Conservation (phyloP, 805 yeast genomes). For the Priceomyces haplophilus region DNA sequence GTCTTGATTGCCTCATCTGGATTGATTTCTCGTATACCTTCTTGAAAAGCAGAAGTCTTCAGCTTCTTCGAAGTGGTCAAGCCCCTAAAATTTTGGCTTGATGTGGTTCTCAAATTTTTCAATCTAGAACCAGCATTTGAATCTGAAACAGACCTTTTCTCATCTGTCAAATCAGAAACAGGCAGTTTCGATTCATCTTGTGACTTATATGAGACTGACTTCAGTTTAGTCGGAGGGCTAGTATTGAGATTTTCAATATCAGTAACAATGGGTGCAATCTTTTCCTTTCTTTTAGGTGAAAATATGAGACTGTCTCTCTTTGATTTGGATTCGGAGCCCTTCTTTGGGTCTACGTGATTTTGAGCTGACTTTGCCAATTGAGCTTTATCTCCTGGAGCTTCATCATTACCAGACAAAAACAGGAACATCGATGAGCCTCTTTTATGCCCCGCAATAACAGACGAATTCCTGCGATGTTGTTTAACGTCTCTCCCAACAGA, state of each 20-base stretch:
- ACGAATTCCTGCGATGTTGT: slow-evolving; percentile 24
- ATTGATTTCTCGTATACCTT: slow-evolving; percentile 75
- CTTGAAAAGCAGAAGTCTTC: slow-evolving; percentile 77
- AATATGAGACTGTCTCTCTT: slow-evolving; percentile 14
- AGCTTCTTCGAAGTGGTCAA: slow-evolving; percentile 52
- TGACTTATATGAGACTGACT: slow-evolving; percentile 18
- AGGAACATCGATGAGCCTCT: slow-evolving; percentile 62
- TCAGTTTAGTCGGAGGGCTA: slow-evolving; percentile 35
- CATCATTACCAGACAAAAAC: slow-evolving; percentile 39
- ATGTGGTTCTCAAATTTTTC: slow-evolving; percentile 52
- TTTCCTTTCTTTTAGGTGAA: slow-evolving; percentile 4
- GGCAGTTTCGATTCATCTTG: slow-evolving; percentile 4
- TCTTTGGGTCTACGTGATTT: not conserved
- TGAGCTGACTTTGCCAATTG: slow-evolving; percentile 1
- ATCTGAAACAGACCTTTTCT: slow-evolving; percentile 36
- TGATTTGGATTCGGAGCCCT: slow-evolving; percentile 14
- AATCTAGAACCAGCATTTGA: slow-evolving; percentile 38
- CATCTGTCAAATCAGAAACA: slow-evolving; percentile 12
- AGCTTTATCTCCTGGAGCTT: slow-evolving; percentile 9
- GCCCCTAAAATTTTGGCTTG: slow-evolving; percentile 48
- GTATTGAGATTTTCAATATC: slow-evolving; percentile 20
- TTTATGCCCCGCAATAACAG: slow-evolving; percentile 41
- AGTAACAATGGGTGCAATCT: slow-evolving; percentile 3
- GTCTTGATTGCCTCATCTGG: slow-evolving; percentile 76
- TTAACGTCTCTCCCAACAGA: slow-evolving; percentile 9